phyloP scores from a whole-genome alignment of 805 yeast genomes.

The Cyberlindnera mycetangii region DNA sequence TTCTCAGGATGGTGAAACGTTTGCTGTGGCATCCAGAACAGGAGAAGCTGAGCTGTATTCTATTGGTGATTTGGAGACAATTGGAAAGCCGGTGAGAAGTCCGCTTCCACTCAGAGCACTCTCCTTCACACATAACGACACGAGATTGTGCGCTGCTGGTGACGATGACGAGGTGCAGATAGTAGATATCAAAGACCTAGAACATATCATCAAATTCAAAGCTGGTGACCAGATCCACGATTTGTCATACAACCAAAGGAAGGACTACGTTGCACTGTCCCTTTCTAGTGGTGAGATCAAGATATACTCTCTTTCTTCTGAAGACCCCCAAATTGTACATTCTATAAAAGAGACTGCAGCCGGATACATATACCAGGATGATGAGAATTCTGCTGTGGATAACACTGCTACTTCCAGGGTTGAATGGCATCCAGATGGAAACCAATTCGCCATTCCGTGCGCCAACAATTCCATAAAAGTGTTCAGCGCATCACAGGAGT shows the following conservation, averaged over 20 bases:
- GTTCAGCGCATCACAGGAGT: conserved; percentile 27
- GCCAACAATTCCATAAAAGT: conserved; percentile 44
- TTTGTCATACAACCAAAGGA: conserved; percentile 52
- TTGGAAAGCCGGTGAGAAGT: conserved; percentile 24
- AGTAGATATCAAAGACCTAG: conserved; percentile 36
- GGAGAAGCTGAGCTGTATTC: conserved; percentile 30
- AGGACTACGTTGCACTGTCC: conserved; percentile 56
- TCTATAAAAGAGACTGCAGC: conserved; percentile 41
- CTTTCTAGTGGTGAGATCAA: conserved; percentile 57
- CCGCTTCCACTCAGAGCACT: conserved; percentile 45
- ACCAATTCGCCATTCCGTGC: conserved; percentile 65
- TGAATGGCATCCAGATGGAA: conserved; percentile 73
- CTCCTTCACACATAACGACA: conserved; percentile 58
- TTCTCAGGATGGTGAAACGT: conserved; percentile 13
- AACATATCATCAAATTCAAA: conserved; percentile 31
- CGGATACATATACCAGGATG: conserved; percentile 39
- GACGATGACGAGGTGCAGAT: conserved; percentile 58
- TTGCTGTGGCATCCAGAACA: conserved; percentile 22
- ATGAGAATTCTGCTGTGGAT: conserved; percentile 33
- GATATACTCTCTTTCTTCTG: conserved; percentile 49
- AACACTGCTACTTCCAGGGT: conserved; percentile 50
- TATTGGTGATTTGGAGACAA: conserved; percentile 5
- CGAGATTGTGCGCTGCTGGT: conserved; percentile 59
- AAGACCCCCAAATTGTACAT: conserved; percentile 49
- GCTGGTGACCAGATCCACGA: conserved; percentile 55